A percentile compares a stretch with the other conserved stretches of the same genome.
Evolutionary conservation across 1,139 yeast genomes (phyloP).

Genomic region (Nakaseomyces uthaithaninus): DNA sequence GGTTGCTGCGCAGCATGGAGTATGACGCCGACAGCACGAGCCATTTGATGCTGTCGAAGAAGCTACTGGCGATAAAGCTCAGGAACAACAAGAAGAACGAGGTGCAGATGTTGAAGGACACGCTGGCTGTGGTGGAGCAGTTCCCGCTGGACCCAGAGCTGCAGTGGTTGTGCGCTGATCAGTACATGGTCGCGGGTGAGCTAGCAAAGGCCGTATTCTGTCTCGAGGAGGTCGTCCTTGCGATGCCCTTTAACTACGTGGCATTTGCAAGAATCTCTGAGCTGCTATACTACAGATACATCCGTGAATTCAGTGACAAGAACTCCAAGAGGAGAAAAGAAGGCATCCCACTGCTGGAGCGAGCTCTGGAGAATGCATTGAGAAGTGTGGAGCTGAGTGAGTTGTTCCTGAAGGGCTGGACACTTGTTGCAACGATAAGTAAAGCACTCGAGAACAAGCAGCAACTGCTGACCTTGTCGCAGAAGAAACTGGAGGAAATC

Average conservation of each 20-base stretch:
- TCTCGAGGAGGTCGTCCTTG: slow-evolving; percentile 58
- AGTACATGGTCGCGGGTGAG: slow-evolving; percentile 53
- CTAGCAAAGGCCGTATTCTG: slow-evolving; percentile 60
- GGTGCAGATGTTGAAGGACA: slow-evolving; percentile 15
- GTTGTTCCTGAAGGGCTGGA: slow-evolving; percentile 64
- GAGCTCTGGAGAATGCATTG: slow-evolving; percentile 48
- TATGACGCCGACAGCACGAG: slow-evolving; percentile 27
- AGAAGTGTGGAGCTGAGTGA: slow-evolving; percentile 73
- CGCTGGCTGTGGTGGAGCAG: slow-evolving; percentile 24
- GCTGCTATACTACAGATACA: slow-evolving; percentile 20
- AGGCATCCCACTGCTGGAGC: slow-evolving; percentile 23
- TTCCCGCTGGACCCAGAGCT: slow-evolving; percentile 64
- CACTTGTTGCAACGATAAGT: slow-evolving; percentile 49
- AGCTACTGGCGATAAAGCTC: slow-evolving; percentile 21
- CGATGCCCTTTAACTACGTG: slow-evolving; percentile 66
- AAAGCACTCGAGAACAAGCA: slow-evolving; percentile 28
- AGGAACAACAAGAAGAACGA: slow-evolving; percentile 11
- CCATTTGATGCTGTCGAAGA: slow-evolving; percentile 25
- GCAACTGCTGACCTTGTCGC: slow-evolving; percentile 32
- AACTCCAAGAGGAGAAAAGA: slow-evolving; percentile 9
- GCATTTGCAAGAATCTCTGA: slow-evolving; percentile 38
- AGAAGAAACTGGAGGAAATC: slow-evolving; percentile 32
- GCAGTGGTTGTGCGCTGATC: slow-evolving; percentile 69
- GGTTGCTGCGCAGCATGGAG: slow-evolving; percentile 26
- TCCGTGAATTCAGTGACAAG: slow-evolving; percentile 12